Evolutionary conservation across 164 flowering plant species (phyloP).

Genomic region (Echeveria elegans): DNA sequence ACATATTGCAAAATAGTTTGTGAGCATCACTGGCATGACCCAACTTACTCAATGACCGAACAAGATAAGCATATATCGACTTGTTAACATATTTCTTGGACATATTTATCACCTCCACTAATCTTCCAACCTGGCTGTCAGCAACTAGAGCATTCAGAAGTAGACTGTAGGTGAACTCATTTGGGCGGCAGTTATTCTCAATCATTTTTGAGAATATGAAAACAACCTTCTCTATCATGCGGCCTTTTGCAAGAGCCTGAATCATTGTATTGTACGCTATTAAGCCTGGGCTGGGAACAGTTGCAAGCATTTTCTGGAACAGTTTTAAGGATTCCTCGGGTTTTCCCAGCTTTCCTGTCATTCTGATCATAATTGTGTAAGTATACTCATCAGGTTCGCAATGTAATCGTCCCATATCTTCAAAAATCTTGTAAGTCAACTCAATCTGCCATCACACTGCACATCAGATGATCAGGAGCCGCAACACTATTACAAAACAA

Average conservation of each 20-base stretch:
- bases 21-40: conserved; percentile 94
- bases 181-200: conserved; percentile 65
- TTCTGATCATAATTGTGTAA: conserved; percentile 74
- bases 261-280: conserved; percentile 77
- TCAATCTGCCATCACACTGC: conserved; percentile 56
- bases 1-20: conserved; percentile 83
- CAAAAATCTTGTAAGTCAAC: conserved; percentile 54
- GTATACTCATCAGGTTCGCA: conserved; percentile 85
- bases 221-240: conserved; percentile 62
- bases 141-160: conserved; percentile 49
- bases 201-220: conserved; percentile 71
- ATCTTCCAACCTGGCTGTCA: conserved; percentile 59
- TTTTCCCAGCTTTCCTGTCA: conserved; percentile 62
- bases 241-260: conserved; percentile 53
- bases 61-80: conserved; percentile 70
- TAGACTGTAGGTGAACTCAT: conserved; percentile 78
- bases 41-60: conserved; percentile 56
- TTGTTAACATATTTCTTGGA: conserved; percentile 62
- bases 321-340: conserved; percentile 48
- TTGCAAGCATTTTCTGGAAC: conserved; percentile 73
- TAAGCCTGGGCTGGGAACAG: conserved; percentile 47
- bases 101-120: conserved; percentile 59
- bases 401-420: conserved; percentile 69
- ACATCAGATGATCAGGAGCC: conserved; percentile 35
- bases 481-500: background rate